Conservation (phyloP, 345 rosid genomes). For the Erodium maritimum region DNA sequence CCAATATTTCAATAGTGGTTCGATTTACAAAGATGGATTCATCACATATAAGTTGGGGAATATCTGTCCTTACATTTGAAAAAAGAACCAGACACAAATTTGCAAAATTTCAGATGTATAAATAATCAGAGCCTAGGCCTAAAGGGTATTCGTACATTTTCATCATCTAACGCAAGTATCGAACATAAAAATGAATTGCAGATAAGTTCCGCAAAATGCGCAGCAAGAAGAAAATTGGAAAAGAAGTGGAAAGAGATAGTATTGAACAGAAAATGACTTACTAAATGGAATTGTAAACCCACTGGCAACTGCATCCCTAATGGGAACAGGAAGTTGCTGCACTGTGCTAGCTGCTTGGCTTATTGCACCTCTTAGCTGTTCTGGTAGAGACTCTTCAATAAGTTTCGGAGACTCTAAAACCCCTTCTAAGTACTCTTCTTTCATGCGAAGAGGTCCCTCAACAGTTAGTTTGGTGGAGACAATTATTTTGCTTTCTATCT, state of each 20-base stretch:
- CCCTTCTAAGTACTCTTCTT: conserved; percentile 81
- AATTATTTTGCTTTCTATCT: conserved; percentile 71
- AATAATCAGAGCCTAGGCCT: no score
- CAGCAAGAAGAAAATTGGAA: neutral
- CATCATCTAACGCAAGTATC: neutral
- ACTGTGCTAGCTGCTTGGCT: conserved; percentile 53
- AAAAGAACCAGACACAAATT: neutral
- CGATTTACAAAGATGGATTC: neutral
- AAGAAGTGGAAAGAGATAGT: neutral
- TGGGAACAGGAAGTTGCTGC: conserved; percentile 73
- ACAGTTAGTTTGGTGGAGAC: conserved; percentile 53
- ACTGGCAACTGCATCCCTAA: conserved; percentile 48
- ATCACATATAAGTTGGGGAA: neutral
- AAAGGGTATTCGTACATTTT: neutral
- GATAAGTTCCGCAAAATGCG: neutral
- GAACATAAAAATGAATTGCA: no score
- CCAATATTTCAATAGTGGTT: neutral
- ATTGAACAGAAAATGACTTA: conserved; percentile 25
- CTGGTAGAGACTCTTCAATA: conserved; percentile 75
- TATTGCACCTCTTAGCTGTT: conserved; percentile 63
- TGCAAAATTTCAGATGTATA: neutral
- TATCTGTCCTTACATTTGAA: neutral
- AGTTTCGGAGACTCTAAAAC: conserved; percentile 61
- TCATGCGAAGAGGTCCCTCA: conserved; percentile 95
- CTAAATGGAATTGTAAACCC: conserved; percentile 79